phyloP scores from a whole-genome alignment of 768 basidiomycete genomes.

The Postia placenta region DNA sequence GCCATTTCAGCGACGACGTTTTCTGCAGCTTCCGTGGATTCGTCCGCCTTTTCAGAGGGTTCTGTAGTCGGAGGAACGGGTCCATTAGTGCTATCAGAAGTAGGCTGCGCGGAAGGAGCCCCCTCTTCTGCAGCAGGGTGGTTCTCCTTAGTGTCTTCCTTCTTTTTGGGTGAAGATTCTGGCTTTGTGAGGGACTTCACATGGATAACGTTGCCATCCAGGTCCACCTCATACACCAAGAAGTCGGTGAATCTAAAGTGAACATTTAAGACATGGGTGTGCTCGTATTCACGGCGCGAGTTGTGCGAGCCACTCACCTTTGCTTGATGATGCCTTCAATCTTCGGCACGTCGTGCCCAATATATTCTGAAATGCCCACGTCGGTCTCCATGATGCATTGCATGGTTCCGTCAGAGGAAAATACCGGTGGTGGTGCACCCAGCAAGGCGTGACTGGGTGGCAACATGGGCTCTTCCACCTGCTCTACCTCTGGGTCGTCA shows the following conservation, averaged over 20 bases:
- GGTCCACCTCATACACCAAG: slow-evolving; percentile 86
- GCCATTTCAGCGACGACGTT: background rate
- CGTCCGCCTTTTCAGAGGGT: background rate
- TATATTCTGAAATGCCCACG: slow-evolving; percentile 89
- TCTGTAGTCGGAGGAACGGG: background rate
- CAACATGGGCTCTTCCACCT: slow-evolving; percentile 26
- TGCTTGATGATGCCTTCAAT: slow-evolving; percentile 96
- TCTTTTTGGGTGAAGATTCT: slow-evolving; percentile 42
- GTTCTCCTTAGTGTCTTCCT: slow-evolving; percentile 11
- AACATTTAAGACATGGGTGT: no score
- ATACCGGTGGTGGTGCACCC: slow-evolving; percentile 47
- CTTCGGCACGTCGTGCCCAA: slow-evolving; percentile 59
- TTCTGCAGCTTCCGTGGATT: slow-evolving; percentile 1
- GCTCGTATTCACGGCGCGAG: background rate
- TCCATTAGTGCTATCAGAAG: background rate
- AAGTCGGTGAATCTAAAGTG: slow-evolving; percentile 97
- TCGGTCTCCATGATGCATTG: slow-evolving; percentile 66
- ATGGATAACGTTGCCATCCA: slow-evolving; percentile 73
- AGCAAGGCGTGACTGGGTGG: slow-evolving; percentile 74
- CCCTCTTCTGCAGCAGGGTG: slow-evolving; percentile 10
- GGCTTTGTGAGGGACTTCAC: slow-evolving; percentile 76
- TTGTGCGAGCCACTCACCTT: slow-evolving; percentile 62
- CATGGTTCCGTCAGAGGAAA: slow-evolving; percentile 42
- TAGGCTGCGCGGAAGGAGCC: background rate
- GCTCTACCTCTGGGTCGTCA: slow-evolving; percentile 8